These are phyloP conservation scores for Fusarium caatingaense DNA, from an alignment of 2,329 filamentous ascomycete genomes.

Conservation along the genomic window DNA sequence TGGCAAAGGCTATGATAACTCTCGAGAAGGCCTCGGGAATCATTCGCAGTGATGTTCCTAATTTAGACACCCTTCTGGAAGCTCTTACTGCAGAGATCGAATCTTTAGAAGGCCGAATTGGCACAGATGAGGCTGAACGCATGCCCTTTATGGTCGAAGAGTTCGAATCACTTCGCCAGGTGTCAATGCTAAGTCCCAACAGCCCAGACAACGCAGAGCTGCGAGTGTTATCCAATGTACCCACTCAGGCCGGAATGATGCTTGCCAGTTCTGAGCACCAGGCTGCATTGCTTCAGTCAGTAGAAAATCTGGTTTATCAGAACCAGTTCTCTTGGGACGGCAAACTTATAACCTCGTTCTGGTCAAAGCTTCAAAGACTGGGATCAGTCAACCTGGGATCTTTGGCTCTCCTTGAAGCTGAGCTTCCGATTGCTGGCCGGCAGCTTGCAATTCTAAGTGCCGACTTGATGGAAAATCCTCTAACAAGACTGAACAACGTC, in stretches of 20 bases:
- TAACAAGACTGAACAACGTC: slow-evolving; percentile 60
- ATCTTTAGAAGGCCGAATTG: slow-evolving; percentile 60
- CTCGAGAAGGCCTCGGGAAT: slow-evolving; percentile 67
- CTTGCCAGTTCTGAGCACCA: slow-evolving; percentile 50
- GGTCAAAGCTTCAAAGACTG: slow-evolving; percentile 65
- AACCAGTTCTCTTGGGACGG: slow-evolving; percentile 55
- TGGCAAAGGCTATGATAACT: slow-evolving; percentile 65
- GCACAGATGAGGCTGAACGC: slow-evolving; percentile 54
- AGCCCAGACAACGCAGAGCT: slow-evolving; percentile 50
- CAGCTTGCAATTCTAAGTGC: slow-evolving; percentile 63
- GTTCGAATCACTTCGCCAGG: slow-evolving; percentile 69
- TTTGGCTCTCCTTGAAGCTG: slow-evolving; percentile 71
- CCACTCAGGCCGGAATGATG: slow-evolving; percentile 51
- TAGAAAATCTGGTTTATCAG: slow-evolving; percentile 60
- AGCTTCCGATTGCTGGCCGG: slow-evolving; percentile 70
- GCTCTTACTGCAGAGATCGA: slow-evolving; percentile 64
- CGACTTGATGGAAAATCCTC: slow-evolving; percentile 62
- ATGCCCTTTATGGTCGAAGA: slow-evolving; percentile 64
- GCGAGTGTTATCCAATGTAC: slow-evolving; percentile 60
- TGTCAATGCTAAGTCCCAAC: slow-evolving; percentile 56
- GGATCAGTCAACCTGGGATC: slow-evolving; percentile 67
- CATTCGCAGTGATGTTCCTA: slow-evolving; percentile 57
- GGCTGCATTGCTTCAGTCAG: slow-evolving; percentile 57
- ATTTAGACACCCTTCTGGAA: slow-evolving; percentile 60
- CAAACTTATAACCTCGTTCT: slow-evolving; percentile 58